Evolutionary conservation across 2,329 filamentous ascomycete species (phyloP).

Genomic region (Phaeosphaeria sp.): DNA sequence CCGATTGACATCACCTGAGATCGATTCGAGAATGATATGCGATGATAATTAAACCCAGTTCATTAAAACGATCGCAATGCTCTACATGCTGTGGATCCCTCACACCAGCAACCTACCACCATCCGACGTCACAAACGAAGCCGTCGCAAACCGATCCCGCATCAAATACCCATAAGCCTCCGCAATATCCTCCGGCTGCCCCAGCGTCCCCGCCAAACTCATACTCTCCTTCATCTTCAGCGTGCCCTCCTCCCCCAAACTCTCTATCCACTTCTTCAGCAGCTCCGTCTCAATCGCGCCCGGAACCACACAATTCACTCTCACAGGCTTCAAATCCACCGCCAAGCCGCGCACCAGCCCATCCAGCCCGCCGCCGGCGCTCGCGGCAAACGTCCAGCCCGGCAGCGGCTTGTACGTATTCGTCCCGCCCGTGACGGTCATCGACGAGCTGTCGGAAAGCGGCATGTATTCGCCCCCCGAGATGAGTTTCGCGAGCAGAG

Average conservation of each 20-base stretch:
- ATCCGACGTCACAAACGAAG: conserved; percentile 42
- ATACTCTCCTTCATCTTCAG: conserved; percentile 22
- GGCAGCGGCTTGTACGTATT: conserved; percentile 44
- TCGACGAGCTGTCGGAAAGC: conserved; percentile 32
- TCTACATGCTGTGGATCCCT: no score
- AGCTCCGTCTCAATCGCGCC: conserved; percentile 53
- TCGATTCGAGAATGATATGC: no score
- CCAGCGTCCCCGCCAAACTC: conserved; percentile 31
- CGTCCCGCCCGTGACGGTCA: conserved; percentile 52
- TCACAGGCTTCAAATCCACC: conserved; percentile 51
- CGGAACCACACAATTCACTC: conserved; percentile 53
- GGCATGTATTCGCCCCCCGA: conserved; percentile 44
- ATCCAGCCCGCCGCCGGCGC: conserved; percentile 32
- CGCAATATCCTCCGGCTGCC: conserved; percentile 47
- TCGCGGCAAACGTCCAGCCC: conserved; percentile 41
- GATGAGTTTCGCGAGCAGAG: conserved; percentile 52
- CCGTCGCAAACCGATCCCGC: conserved; percentile 52
- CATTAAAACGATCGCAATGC: no score
- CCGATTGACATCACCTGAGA: conserved; percentile 11
- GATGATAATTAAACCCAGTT: no score
- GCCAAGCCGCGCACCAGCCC: conserved; percentile 49
- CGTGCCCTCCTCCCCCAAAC: conserved; percentile 17
- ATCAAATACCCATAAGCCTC: conserved; percentile 55
- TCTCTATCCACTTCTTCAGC: conserved; percentile 33
- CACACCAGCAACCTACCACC: conserved; percentile 45